A percentile compares a stretch with the other conserved stretches of the same genome.
phyloP scores from a whole-genome alignment of 2,329 filamentous ascomycete genomes.

The Tolypocladium endophyticum region DNA sequence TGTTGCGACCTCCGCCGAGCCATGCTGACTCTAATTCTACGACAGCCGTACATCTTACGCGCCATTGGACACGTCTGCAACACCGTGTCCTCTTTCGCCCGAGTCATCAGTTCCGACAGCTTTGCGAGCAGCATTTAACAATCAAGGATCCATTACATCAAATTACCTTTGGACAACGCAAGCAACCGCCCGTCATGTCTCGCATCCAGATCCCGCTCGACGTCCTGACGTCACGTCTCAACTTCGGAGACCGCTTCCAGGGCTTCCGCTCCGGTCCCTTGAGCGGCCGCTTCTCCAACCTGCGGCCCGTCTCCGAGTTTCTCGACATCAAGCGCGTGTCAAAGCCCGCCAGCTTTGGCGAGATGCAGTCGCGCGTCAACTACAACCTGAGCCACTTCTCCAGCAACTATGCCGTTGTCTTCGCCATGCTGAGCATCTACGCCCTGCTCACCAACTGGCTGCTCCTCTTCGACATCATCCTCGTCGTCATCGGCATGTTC shows the following conservation, averaged over 20 bases:
- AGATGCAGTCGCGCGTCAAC: slow-evolving; percentile 86
- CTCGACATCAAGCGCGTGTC: slow-evolving; percentile 91
- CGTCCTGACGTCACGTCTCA: slow-evolving; percentile 81
- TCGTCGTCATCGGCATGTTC: slow-evolving; percentile 80
- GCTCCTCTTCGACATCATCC: slow-evolving; percentile 84
- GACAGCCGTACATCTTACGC: not conserved
- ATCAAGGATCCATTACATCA: not conserved
- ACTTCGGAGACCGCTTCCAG: slow-evolving; percentile 75
- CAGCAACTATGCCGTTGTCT: slow-evolving; percentile 93
- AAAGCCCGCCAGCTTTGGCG: slow-evolving; percentile 84
- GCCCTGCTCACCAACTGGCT: slow-evolving; percentile 78
- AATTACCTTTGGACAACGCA: not conserved
- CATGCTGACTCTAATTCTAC: not conserved
- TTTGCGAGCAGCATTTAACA: not conserved
- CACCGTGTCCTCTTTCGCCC: not conserved
- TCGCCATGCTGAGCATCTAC: slow-evolving; percentile 93
- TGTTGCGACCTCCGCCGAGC: not conserved
- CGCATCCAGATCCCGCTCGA: slow-evolving; percentile 90
- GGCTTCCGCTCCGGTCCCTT: slow-evolving; percentile 71
- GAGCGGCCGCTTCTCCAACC: slow-evolving; percentile 77
- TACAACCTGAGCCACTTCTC: slow-evolving; percentile 97
- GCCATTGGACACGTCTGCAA: not conserved
- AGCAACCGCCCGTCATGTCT: slow-evolving; percentile 46
- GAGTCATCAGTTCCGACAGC: not conserved
- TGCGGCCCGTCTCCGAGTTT: slow-evolving; percentile 86